phyloP scores from a whole-genome alignment of 2,329 filamentous ascomycete species.

The Colletotrichum endophyticum region DNA sequence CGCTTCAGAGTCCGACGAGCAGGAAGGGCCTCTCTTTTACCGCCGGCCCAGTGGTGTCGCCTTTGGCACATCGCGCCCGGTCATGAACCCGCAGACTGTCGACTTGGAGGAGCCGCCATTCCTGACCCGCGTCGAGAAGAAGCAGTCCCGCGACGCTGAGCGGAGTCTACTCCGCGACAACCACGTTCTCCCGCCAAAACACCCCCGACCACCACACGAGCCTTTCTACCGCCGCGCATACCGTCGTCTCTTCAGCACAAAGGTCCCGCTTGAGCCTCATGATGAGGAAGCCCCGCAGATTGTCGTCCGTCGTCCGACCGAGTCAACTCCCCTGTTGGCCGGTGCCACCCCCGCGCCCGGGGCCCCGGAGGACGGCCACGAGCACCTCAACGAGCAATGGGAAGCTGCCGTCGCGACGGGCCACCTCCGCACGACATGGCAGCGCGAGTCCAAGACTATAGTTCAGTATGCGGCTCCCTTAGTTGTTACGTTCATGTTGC shows the following conservation, averaged over 20 bases:
- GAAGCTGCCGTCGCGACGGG: slow-evolving; percentile 83
- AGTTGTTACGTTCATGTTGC: slow-evolving; percentile 76
- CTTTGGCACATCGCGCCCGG: slow-evolving; percentile 72
- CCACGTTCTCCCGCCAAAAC: slow-evolving; percentile 68
- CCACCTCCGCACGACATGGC: slow-evolving; percentile 88
- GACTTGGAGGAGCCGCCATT: slow-evolving; percentile 43
- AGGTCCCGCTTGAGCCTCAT: slow-evolving; percentile 41
- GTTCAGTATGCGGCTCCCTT: slow-evolving; percentile 73
- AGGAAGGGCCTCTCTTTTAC: slow-evolving; percentile 62
- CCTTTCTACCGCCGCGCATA: slow-evolving; percentile 48
- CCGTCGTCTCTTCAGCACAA: slow-evolving; percentile 59
- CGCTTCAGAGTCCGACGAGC: slow-evolving; percentile 36
- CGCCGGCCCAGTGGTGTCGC: slow-evolving; percentile 79
- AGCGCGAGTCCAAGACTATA: slow-evolving; percentile 84
- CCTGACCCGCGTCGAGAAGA: slow-evolving; percentile 60
- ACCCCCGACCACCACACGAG: slow-evolving; percentile 36
- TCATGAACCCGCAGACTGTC: slow-evolving; percentile 62
- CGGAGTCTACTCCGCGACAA: slow-evolving; percentile 68
- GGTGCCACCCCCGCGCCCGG: neutral
- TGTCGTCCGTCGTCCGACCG: slow-evolving; percentile 39
- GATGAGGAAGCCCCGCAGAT: slow-evolving; percentile 43
- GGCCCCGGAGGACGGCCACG: slow-evolving; percentile 36
- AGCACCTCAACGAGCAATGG: slow-evolving; percentile 76
- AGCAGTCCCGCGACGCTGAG: slow-evolving; percentile 62
- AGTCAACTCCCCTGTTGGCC: slow-evolving; percentile 45